These are phyloP conservation scores for Apiotrichum siamense DNA, from an alignment of 1,284 basidiomycete genomes.

Conservation along the genomic window DNA sequence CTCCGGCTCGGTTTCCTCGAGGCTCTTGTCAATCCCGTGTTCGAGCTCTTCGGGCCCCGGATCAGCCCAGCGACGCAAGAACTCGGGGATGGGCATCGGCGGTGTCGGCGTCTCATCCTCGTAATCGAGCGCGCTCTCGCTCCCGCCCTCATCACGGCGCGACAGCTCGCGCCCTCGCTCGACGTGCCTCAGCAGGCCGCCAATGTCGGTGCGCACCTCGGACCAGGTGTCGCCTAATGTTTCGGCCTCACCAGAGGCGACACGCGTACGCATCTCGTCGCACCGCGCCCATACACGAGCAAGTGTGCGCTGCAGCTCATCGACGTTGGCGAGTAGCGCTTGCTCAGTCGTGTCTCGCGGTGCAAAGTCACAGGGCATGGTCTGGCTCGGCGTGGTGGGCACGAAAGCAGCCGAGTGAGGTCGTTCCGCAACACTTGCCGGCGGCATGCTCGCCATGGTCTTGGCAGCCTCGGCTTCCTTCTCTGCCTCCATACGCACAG, in stretches of 20 bases:
- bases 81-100: conserved; percentile 18
- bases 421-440: neutral
- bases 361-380: conserved; percentile 10
- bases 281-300: conserved; percentile 14
- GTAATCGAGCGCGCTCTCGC: neutral
- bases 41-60: conserved; percentile 10
- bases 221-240: conserved; percentile 7
- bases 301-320: conserved; percentile 16
- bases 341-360: conserved; percentile 13
- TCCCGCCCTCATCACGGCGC: neutral
- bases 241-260: neutral
- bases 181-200: conserved; percentile 13
- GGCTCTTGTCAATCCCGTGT: conserved; percentile 3
- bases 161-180: conserved; percentile 15
- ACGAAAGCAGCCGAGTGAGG: neutral
- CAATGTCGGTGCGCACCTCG: conserved; percentile 16
- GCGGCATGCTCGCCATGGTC: neutral
- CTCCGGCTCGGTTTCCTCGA: neutral
- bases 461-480: conserved; percentile 2
- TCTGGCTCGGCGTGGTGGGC: neutral
- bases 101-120: neutral
- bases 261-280: conserved; percentile 11
- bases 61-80: conserved; percentile 23
- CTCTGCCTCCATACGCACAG: conserved; percentile 12
- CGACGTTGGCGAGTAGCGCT: conserved; percentile 7